Base-by-base conservation (phyloP, 1,284 basidiomycete species). In the Cryptococcus neoformans region DNA sequence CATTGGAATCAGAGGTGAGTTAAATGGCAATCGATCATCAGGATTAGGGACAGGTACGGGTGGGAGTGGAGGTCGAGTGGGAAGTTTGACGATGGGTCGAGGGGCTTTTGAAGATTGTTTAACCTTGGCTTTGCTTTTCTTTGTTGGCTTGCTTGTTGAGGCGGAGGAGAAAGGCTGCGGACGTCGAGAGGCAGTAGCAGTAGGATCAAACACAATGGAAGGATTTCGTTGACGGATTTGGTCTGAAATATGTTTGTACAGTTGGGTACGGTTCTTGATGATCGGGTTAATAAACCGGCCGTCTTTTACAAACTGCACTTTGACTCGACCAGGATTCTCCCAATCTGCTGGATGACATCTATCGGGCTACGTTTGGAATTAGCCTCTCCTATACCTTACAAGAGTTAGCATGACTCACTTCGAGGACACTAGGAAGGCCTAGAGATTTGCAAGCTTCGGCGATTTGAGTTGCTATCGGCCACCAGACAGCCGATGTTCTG, bases 341-440 rank as follows among this genome's bases (percentile, higher is more conserved):
- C 94, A 97, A 74, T 98, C 94, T 57, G 90, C 84, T 6, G 94
- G 94, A 71, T 98, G 94, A 36, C 84, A 82, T 77, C 93, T 95
- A 72, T 85, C 83, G 10, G 80, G 28, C 28, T 28, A 28, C 79
- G 80, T 58, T 14, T 12, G 37, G 9, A 39, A 37, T 35, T 34
- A 50, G 28, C 28, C 11, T n/a, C 11, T n/a, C 37, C n/a, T 50
- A n/a, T 11, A 37, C 37, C 6, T 37, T 38, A 2, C 14, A 12
- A 50, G 49, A 14, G 49, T 8, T 28, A 9, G 12, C 49, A 44
- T 6, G 21, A 65, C 71, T 55, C 47, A 90, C 88, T 77, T 97
- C 93, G 65, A 95, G 89, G 2, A 93, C 82, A 6, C 87, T 86
- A 10, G 86, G 84, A 2, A 97, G 80, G 2, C 90, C 87, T 8